phyloP scores from a whole-genome alignment of 768 basidiomycete genomes.

The Suillus subalutaceus region DNA sequence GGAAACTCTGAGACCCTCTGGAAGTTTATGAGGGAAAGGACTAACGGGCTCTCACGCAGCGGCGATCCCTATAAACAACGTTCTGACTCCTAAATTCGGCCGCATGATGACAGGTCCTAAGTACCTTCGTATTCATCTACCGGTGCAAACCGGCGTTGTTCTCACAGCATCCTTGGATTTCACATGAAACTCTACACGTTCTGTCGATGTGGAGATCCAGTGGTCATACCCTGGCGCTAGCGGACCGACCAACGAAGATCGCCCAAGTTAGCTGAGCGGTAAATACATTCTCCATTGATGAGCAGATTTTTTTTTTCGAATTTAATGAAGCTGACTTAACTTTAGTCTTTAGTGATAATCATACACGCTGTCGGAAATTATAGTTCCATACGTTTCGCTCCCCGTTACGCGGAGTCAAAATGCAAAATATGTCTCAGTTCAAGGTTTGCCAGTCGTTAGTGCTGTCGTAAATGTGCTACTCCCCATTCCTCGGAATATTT shows the following conservation, averaged over 20 bases:
- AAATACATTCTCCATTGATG: background rate
- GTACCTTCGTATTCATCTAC: background rate
- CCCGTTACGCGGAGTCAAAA: background rate
- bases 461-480: background rate
- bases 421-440: background rate
- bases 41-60: conserved; percentile 3
- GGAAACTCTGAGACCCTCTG: background rate
- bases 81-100: conserved; percentile 11
- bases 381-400: conserved; percentile 8
- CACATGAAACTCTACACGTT: conserved; percentile 3
- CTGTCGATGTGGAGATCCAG: background rate
- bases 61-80: conserved; percentile 8
- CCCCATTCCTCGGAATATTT: background rate
- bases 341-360: conserved; percentile 12
- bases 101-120: background rate
- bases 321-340: conserved; percentile 9
- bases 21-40: conserved; percentile 1
- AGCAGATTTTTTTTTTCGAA: conserved; percentile 1
- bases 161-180: background rate
- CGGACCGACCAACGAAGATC: background rate
- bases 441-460: background rate
- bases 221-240: background rate
- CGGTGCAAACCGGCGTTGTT: background rate
- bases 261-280: background rate
- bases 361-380: conserved; percentile 1